Evolutionary conservation across 2,329 filamentous ascomycete genomes (phyloP), one percentile per base, ranked within the genome.

Genomic region (Aspergillus oerlinghausenensis): DNA sequence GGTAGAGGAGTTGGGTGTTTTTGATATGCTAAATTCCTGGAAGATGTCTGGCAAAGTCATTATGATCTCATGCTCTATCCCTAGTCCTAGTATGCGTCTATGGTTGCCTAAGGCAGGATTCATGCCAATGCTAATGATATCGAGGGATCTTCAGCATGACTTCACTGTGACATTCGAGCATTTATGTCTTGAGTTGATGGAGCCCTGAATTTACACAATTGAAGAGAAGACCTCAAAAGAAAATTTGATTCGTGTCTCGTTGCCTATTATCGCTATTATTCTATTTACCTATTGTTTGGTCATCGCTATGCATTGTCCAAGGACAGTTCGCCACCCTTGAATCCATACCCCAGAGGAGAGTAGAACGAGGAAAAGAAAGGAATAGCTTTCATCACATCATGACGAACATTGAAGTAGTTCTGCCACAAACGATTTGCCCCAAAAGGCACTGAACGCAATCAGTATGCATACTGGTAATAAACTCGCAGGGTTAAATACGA

Each of bases 361-460:
- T 45, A 23, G 23, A 23, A 47, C 3, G 43, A 47, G 43, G 23
- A 25, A 23, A 23, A 23, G 21, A 47, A 47, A 25, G 43, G 21
- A 47, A 47, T 47, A 25, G 19, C 43, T 26, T 21, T 47, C 21
- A 19, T 25, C 43, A 9, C 43, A 47, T 47, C 43, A 47, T 47
- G 43, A 26, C 43, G 43, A 47, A 23, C 43, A 47, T 25, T 47
- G 43, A 23, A 47, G 43, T 26, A 47, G 14, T 26, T 47, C 43
- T 23, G 43, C 43, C n/a, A 47, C 43, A 23, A 47, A 47, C 19
- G 43, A 47, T 47, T 47, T 23, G 43, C 43, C 43, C 43, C 43
- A 47, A 23, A 47, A 97, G 9, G 92, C 89, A 72, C 90, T 86
- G 58, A 9, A 51, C 23, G 49, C 50, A 51, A 62, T 74, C 65